Conservation (phyloP, 176 grass and related monocot genomes). For the bread wheat (Triticum aestivum) region DNA sequence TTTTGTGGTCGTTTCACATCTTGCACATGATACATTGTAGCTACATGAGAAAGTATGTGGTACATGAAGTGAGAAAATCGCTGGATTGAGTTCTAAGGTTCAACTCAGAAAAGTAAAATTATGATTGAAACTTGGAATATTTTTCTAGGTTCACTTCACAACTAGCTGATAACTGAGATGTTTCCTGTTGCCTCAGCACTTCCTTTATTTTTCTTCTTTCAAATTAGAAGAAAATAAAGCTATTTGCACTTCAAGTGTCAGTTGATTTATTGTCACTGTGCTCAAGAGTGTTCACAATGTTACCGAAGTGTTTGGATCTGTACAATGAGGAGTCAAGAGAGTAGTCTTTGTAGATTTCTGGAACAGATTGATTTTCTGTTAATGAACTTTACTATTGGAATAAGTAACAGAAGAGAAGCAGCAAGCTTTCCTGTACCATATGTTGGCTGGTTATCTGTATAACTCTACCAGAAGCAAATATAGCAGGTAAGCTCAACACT, state of each 20-base stretch:
- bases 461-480: background rate
- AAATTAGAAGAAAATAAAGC: background rate
- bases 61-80: background rate
- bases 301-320: background rate
- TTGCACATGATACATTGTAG: background rate
- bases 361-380: background rate
- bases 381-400: background rate
- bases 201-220: background rate
- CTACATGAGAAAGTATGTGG: background rate
- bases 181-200: background rate
- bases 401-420: background rate
- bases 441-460: constrained; percentile 6
- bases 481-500: background rate
- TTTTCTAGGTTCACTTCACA: background rate
- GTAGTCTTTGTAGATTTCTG: background rate
- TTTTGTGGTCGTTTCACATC: background rate
- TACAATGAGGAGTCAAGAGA: background rate
- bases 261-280: background rate
- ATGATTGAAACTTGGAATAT: background rate
- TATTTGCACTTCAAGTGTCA: background rate
- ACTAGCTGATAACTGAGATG: background rate
- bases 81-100: background rate
- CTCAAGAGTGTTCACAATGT: background rate
- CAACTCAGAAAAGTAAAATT: background rate
- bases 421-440: background rate